Evolutionary conservation across 1,284 basidiomycete genomes (phyloP).

Genomic region (Cronartium quercuum): DNA sequence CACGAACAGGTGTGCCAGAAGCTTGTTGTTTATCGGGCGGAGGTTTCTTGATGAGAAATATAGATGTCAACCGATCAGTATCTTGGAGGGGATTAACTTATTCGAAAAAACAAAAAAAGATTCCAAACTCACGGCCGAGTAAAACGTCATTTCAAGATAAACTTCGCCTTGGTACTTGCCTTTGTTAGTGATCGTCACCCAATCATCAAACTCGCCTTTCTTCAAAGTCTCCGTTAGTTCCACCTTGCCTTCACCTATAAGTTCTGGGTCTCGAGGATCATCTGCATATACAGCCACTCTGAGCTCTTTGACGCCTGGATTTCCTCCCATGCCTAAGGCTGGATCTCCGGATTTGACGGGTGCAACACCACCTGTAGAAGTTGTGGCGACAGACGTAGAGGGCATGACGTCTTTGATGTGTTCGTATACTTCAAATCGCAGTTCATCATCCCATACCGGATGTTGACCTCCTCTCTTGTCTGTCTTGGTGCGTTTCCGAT

Average conservation of each 20-base stretch:
- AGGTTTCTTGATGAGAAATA: constrained; percentile 20
- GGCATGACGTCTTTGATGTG: constrained; percentile 64
- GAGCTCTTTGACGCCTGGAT: constrained; percentile 59
- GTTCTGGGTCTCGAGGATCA: constrained; percentile 86
- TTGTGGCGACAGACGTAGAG: constrained; percentile 51
- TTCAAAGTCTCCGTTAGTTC: constrained; percentile 83
- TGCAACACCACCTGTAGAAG: constrained; percentile 39
- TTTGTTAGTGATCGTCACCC: constrained; percentile 83
- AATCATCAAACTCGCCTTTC: constrained; percentile 97
- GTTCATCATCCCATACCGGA: constrained; percentile 97
- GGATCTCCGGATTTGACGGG: constrained; percentile 20
- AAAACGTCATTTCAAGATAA: constrained; percentile 89
- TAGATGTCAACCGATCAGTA: background rate
- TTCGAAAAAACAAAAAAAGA: background rate
- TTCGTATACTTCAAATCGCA: constrained; percentile 84
- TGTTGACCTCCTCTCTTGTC: constrained; percentile 96
- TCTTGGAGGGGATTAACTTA: background rate
- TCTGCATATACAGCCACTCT: constrained; percentile 85
- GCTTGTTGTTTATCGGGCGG: constrained; percentile 26
- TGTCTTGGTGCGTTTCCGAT: constrained; percentile 76
- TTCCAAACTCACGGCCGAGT: constrained; percentile 55
- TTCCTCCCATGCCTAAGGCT: constrained; percentile 1
- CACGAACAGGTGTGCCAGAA: background rate
- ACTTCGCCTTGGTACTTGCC: constrained; percentile 81
- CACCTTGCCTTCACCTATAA: constrained; percentile 85